phyloP scores from a whole-genome alignment of 2,329 filamentous ascomycete species.

The Mariannaea elegans region DNA sequence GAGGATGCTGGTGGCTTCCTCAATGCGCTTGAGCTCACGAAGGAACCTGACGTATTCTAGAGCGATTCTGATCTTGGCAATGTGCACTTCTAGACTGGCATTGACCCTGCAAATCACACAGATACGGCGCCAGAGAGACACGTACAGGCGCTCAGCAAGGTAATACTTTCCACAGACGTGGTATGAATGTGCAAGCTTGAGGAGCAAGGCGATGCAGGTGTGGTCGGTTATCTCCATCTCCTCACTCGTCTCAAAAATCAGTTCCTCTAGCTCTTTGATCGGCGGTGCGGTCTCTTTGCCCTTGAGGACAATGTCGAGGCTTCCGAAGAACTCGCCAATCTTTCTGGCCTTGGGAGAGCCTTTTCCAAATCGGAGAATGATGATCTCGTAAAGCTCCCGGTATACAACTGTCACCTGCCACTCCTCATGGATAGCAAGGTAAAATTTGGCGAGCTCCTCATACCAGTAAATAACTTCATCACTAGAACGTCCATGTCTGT shows the following conservation, averaged over 20 bases:
- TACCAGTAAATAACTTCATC: conserved; percentile 49
- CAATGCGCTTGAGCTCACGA: conserved; percentile 40
- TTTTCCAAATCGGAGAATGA: conserved; percentile 44
- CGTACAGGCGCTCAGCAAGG: conserved; percentile 50
- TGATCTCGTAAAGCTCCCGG: conserved; percentile 47
- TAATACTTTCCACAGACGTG: conserved; percentile 43
- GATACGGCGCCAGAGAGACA: conserved; percentile 51
- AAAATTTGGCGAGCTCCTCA: conserved; percentile 48
- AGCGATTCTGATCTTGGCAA: conserved; percentile 50
- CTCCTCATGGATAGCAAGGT: conserved; percentile 47
- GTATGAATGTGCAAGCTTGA: conserved; percentile 47
- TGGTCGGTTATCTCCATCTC: conserved; percentile 45
- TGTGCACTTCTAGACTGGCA: conserved; percentile 44
- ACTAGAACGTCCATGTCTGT: conserved; percentile 45
- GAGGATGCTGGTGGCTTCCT: conserved; percentile 51
- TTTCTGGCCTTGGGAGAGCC: conserved; percentile 41
- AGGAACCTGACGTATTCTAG: conserved; percentile 50
- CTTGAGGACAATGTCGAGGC: conserved; percentile 46
- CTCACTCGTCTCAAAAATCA: conserved; percentile 48
- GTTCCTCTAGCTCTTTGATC: conserved; percentile 43
- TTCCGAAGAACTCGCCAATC: conserved; percentile 44
- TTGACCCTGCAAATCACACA: conserved; percentile 44
- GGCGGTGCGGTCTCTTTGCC: conserved; percentile 36
- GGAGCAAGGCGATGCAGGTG: conserved; percentile 45
- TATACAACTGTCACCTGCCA: conserved; percentile 44